Evolutionary conservation across 1,284 basidiomycete genomes (phyloP), one percentile per base, ranked within the genome.

Genomic region (Malassezia obtusa): DNA sequence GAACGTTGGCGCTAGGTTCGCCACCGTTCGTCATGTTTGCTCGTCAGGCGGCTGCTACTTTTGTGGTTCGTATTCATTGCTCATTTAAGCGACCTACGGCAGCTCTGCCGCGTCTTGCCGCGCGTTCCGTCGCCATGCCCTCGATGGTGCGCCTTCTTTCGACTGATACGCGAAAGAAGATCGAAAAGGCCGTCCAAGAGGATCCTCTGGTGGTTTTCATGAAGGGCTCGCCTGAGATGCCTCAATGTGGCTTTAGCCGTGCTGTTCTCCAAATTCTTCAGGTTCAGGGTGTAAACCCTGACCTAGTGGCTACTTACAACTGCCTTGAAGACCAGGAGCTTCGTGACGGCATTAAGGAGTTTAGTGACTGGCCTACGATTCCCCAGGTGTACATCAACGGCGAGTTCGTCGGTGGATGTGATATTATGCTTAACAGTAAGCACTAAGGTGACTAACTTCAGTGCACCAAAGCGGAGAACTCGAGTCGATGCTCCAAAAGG

Each of bases 341-440:
- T 46, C 77, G 89, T 57, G 81, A 77, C 67, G 83, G 83, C 3
- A 92, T 96, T 75, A 96, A 98, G 77, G 90, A 95, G 76, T 96
- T 88, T 76, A 92, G 89, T 41, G 87, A 68, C 33, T 98, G 92
- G 92, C 92, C 92, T 15, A 98, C 92, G 17, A 85, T 98, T 62
- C 94, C 94, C 11, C 92, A 98, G 75, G 77, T 98, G 9, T 98
- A 94, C 72, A 80, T 96, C 36, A 84, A 87, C 53, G 90, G 91
- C 24, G 90, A 95, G 73, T 98, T 98, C 68, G 80, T 96, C 26
- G 92, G 92, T 43, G 92, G 92, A 44, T 95, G 90, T 75, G 92
- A 98, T 76, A 95, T 96, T 66, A 78, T 96, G 49, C 76, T 96
- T 26, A 82, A 82, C 62, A 95, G 89, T 91, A 71, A 77, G 89